Conservation (phyloP, 2,329 filamentous ascomycete genomes). For the Stenocarpella maydis region DNA sequence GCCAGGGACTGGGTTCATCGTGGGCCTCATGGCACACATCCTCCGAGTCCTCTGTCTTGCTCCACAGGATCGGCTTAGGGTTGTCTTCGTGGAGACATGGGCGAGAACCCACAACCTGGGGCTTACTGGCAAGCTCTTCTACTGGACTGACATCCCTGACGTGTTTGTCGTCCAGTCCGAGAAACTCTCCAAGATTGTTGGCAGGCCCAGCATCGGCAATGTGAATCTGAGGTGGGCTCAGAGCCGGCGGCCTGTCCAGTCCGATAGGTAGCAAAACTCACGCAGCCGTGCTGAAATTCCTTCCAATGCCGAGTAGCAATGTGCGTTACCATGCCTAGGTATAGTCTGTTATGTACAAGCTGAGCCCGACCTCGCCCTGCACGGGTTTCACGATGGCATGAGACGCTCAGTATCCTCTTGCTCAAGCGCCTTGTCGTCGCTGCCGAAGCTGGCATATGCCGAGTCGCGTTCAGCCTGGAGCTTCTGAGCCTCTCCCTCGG, state of each 20-base stretch:
- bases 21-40: constrained; percentile 61
- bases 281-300: too few relatives aligned
- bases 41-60: constrained; percentile 56
- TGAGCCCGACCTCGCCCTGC: neutral
- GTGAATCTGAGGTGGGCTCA: constrained; percentile 28
- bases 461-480: constrained; percentile 51
- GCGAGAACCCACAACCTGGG: constrained; percentile 85
- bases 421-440: constrained; percentile 43
- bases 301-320: neutral
- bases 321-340: neutral
- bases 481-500: constrained; percentile 56
- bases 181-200: constrained; percentile 60
- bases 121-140: constrained; percentile 81
- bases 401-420: constrained; percentile 30
- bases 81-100: constrained; percentile 92
- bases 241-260: neutral
- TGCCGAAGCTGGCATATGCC: constrained; percentile 54
- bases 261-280: neutral
- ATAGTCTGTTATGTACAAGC: neutral
- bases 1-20: constrained; percentile 84
- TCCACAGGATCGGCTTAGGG: constrained; percentile 67
- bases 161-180: constrained; percentile 85
- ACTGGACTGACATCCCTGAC: constrained; percentile 72
- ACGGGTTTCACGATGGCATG: neutral
- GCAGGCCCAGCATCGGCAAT: constrained; percentile 44